phyloP scores from a whole-genome alignment of 2,329 filamentous ascomycete genomes.

The Cladosporium halotolerans region DNA sequence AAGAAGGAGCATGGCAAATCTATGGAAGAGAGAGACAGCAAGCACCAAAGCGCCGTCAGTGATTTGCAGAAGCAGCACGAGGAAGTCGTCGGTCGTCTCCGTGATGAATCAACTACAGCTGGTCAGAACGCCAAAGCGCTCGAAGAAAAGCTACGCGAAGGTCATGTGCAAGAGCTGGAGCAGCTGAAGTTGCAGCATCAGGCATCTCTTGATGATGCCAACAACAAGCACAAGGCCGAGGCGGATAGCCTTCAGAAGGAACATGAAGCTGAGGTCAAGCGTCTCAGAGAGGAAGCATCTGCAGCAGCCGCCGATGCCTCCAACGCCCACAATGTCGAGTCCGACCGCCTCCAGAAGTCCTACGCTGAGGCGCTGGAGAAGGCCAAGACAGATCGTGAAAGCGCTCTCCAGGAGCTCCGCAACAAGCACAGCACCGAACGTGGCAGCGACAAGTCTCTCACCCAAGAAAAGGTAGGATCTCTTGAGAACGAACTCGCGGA shows the following conservation, averaged over 20 bases:
- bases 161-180: background rate
- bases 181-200: background rate
- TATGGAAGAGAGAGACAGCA: background rate
- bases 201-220: background rate
- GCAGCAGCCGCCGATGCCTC: background rate
- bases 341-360: background rate
- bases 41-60: conserved; percentile 4
- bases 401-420: background rate
- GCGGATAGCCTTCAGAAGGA: background rate
- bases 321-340: background rate
- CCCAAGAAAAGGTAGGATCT: background rate
- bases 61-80: conserved; percentile 8
- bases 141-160: background rate
- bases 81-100: background rate
- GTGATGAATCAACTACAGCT: background rate
- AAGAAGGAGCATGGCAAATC: conserved; percentile 8
- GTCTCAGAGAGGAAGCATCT: background rate
- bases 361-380: background rate
- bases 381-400: background rate
- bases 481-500: background rate
- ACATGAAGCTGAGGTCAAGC: conserved; percentile 4
- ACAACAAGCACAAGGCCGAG: background rate
- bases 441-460: background rate
- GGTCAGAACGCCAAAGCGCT: background rate
- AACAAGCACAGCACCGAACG: background rate